phyloP scores from a whole-genome alignment of 2,329 filamentous ascomycete species.

The Colletotrichum sp. region DNA sequence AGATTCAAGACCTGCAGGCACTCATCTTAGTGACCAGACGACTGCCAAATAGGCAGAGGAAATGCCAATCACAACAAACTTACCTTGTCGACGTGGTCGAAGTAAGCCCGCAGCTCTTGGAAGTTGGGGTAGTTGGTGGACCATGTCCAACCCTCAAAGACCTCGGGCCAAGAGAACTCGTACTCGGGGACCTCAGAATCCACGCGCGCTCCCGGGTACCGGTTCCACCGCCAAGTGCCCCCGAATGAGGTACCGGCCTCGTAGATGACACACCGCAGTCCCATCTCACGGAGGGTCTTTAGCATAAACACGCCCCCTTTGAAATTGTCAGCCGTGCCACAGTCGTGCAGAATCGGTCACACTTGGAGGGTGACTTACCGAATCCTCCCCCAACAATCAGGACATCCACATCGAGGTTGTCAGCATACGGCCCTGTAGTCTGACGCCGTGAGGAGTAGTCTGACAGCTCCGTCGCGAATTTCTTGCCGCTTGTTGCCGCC shows the following conservation, averaged over 20 bases:
- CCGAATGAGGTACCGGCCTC: slow-evolving; percentile 58
- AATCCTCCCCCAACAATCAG: slow-evolving; percentile 52
- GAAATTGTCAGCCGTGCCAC: neutral
- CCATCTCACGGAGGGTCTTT: slow-evolving; percentile 54
- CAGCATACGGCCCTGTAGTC: slow-evolving; percentile 43
- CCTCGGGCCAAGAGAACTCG: slow-evolving; percentile 56
- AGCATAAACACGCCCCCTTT: slow-evolving; percentile 51
- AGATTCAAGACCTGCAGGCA: slow-evolving; percentile 45
- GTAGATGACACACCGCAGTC: slow-evolving; percentile 52
- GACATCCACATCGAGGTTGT: slow-evolving; percentile 48
- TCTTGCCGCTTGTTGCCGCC: slow-evolving; percentile 30
- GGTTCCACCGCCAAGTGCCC: slow-evolving; percentile 62
- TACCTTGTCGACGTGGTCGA: slow-evolving; percentile 61
- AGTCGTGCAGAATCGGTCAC: neutral
- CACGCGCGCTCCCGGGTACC: slow-evolving; percentile 58
- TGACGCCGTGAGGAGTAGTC: slow-evolving; percentile 37
- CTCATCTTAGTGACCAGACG: neutral
- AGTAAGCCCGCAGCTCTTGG: slow-evolving; percentile 60
- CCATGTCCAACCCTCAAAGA: slow-evolving; percentile 64
- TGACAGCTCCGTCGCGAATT: slow-evolving; percentile 45
- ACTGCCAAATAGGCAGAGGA: neutral
- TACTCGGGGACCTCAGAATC: slow-evolving; percentile 61
- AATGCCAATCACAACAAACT: accelerated
- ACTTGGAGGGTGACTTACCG: neutral
- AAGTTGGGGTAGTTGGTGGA: slow-evolving; percentile 55